Base-by-base conservation (phyloP, 163 green algal species). In the Scenedesmus sp. region DNA sequence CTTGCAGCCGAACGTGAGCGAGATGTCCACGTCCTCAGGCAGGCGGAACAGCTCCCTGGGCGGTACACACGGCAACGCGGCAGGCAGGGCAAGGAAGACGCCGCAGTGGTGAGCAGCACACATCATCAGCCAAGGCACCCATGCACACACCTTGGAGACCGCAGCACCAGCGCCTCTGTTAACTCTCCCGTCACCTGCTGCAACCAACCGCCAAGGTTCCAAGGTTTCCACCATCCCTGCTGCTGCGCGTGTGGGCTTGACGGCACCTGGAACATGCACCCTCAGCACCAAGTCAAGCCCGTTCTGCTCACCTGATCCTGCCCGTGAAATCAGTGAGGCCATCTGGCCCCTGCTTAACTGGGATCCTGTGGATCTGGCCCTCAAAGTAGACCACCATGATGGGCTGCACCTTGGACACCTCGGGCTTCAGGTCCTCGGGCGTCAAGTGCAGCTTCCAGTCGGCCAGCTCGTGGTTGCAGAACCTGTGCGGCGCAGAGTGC, bases 331-430 rank as follows among this genome's bases (percentile, higher is more conserved):
- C 94, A 10, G 80, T 44, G 3, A 96, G 91, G 4, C 94, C 94
- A 40, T 94, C 92, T 26, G 88, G 86, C 16, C 94, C 94, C 78
- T 95, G 93, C 87, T 94, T 94, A 0, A 96, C 94, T 22, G 94
- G 94, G 73, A 96, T 96, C 65, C 93, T 91, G 92, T 96, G 93
- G 72, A 96, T 96, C 72, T 96, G 92, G 10, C 94, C 94, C 90
- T 96, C 94, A 86, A 96, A 96, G 89, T 96, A 96, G 1, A 96
- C 94, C 22, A 96, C 94, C 94, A 96, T 96, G 84, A 96, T 96
- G 59, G 94, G 94, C 90, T 96, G 94, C 51, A 95, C 94, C 51
- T 93, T 93, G 43, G 93, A 85, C 81, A 96, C 93, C 53, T 96
- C 94, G 6, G 92, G 92, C 81, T 94, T 94, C 16, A 96, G 89